Percentiles rank a stretch among this genome's conserved stretches.
Evolutionary conservation across 345 rosid genomes (phyloP).

Genomic region (Microthlaspi erraticum): DNA sequence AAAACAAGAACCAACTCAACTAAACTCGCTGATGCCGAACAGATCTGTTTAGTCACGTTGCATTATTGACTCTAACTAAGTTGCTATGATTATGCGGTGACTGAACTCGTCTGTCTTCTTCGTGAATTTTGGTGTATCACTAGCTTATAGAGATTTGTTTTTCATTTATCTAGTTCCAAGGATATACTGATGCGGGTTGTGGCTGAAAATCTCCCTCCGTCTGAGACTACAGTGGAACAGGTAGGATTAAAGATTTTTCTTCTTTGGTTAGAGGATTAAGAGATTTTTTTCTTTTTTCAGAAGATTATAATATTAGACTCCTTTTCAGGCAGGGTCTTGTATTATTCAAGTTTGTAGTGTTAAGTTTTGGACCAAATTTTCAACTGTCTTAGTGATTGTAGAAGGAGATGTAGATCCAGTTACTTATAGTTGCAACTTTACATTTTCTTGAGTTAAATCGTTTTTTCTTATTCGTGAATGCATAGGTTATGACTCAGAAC

Average conservation of each 20-base stretch:
- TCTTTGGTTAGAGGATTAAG: constrained; percentile 5
- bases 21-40: neutral
- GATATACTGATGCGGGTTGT: constrained; percentile 98
- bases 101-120: constrained; percentile 18
- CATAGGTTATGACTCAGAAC: constrained; percentile 94
- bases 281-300: neutral
- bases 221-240: constrained; percentile 80
- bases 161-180: constrained; percentile 67
- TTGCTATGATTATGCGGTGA: constrained; percentile 5
- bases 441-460: constrained; percentile 10
- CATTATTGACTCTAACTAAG: constrained; percentile 10
- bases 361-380: neutral
- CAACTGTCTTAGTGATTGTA: neutral
- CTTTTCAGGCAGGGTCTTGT: constrained; percentile 12
- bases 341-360: constrained; percentile 17
- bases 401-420: too few relatives aligned
- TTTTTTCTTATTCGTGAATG: constrained; percentile 32
- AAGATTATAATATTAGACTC: constrained; percentile 21
- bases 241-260: constrained; percentile 44
- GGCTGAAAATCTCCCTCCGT: constrained; percentile 76
- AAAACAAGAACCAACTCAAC: constrained; percentile 6
- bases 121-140: constrained; percentile 2
- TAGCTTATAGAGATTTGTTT: constrained; percentile 21
- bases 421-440: neutral
- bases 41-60: neutral